Base-by-base conservation (phyloP, 2,329 filamentous ascomycete species). In the Didymosphaeria variabile region DNA sequence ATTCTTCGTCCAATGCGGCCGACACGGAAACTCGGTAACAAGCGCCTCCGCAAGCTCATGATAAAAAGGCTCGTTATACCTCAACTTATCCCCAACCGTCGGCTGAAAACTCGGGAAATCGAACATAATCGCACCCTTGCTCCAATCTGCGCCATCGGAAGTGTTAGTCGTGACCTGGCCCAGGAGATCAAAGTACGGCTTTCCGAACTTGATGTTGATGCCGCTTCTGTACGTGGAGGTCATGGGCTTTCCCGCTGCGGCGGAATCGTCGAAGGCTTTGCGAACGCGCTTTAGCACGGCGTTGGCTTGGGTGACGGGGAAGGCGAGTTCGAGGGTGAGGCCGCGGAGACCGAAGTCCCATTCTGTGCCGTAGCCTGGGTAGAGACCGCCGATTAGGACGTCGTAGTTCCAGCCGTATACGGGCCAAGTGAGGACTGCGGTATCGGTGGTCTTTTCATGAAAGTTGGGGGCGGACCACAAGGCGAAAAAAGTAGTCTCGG, bases 1-100 rank as follows among this genome's bases (percentile, higher is more conserved):
- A 65, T 85, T 85, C 75, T 85, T 85, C 12, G 83, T 85, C 83
- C 83, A 85, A 70, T 85, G 83, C 32, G 83, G 83, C 5, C 83
- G 77, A 66, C 81, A 83, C 0, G 82, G 82, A 62, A 85, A 85
- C 68, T 85, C 83, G 29, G 81, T 77, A 51, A 85, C 75, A 19
- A 85, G 77, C 0, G 77, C 79, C 53, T 80, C 79, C 21, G 82
- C 82, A 4, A 85, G 72, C 6, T 79, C 81, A 38, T 77, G 79
- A 63, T 85, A 85, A 55, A 85, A 86, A 3, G 78, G 75, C 70
- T 84, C 82, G 58, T 85, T 85, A 64, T 80, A 85, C 49, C 83
- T 79, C 69, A 79, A 72, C 5, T 79, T 70, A 57, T 85, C 82
- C 1, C 83, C 83, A 9, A 79, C 67, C 2, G 68, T 79, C 0